Evolutionary conservation across 805 yeast species (phyloP), one percentile per base, ranked within the genome.

Genomic region (Candida vartiovaarae): DNA sequence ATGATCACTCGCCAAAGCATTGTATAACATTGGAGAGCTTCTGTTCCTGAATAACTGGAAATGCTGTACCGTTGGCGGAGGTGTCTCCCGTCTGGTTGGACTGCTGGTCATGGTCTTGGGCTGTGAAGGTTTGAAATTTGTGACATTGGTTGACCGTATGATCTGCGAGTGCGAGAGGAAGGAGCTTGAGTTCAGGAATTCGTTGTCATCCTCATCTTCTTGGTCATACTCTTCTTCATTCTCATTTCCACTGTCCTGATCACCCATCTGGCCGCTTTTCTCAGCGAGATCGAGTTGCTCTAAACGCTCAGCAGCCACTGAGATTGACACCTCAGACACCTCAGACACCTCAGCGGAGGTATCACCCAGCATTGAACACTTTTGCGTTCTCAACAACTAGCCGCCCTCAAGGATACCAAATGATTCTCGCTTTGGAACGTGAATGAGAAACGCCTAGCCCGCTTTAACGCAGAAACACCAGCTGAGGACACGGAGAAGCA

Each of bases 121-220:
- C 5, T 32, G 36, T 3, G 44, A 26, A 6, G 52, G 41, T 24
- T 46, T 48, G 39, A 50, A 42, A 24, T 42, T 48, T 6, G 48
- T 38, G 8, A 58, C 47, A 32, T 58, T 58, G 3, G 54, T 42
- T 0, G 53, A 36, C 20, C 57, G 32, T 11, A 58, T 52, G 24
- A 58, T 57, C 43, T 57, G 53, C 3, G 62, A 57, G 26, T 52
- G 47, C 3, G 61, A 51, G 5, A 58, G 39, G 40, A 58, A 57
- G 1, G 62, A 49, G 39, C 57, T 54, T 10, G 62, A 58, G 41
- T 58, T 47, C 11, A 57, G 36, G 30, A 54, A 55, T 38, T 55
- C 60, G 30, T 57, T 55, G 5, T 48, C 42, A 3, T 26, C 38
- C 8, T 48, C 53, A 33, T 48, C 52, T n/a, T n/a, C n/a, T n/a